Percentiles rank a stretch among this genome's conserved stretches.
These are phyloP conservation scores for Neurospora hispaniola DNA, from an alignment of 495 filamentous ascomycete genomes.

Conservation along the genomic window DNA sequence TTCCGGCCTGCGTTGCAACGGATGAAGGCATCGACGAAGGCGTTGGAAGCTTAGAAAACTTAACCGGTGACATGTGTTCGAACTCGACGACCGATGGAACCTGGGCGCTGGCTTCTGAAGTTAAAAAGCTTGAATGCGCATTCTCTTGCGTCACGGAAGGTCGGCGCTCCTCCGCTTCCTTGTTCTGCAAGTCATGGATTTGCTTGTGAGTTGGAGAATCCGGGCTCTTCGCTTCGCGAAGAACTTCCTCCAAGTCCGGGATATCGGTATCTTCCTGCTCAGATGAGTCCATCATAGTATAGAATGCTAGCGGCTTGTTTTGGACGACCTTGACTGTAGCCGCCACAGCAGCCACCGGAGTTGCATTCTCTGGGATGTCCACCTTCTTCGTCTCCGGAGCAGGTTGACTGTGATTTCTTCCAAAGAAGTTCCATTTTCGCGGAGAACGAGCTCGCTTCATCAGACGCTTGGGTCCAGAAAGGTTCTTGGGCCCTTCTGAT, in stretches of 20 bases:
- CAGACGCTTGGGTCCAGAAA: slow-evolving; percentile 35
- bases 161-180: background rate
- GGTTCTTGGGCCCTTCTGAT: slow-evolving; percentile 1
- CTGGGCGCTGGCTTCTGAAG: background rate
- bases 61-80: background rate
- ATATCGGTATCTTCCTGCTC: slow-evolving; percentile 54
- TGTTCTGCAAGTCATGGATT: background rate
- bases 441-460: slow-evolving; percentile 49
- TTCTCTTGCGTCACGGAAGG: slow-evolving; percentile 3
- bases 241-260: slow-evolving; percentile 52
- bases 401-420: slow-evolving; percentile 52
- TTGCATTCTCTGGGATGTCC: slow-evolving; percentile 27
- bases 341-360: slow-evolving; percentile 5
- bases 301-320: slow-evolving; percentile 54
- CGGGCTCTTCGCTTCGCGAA: slow-evolving; percentile 45
- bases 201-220: slow-evolving; percentile 4
- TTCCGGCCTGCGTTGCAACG: background rate
- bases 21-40: background rate
- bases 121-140: background rate
- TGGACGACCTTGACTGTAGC: slow-evolving; percentile 32
- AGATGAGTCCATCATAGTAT: slow-evolving; percentile 67
- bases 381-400: slow-evolving; percentile 24
- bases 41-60: background rate
- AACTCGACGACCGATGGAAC: background rate
- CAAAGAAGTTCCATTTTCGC: slow-evolving; percentile 76